A percentile compares a stretch with the other conserved stretches of the same genome.
phyloP scores from a whole-genome alignment of 139 green algal genomes.

The Edaphochlamys debaryana region DNA sequence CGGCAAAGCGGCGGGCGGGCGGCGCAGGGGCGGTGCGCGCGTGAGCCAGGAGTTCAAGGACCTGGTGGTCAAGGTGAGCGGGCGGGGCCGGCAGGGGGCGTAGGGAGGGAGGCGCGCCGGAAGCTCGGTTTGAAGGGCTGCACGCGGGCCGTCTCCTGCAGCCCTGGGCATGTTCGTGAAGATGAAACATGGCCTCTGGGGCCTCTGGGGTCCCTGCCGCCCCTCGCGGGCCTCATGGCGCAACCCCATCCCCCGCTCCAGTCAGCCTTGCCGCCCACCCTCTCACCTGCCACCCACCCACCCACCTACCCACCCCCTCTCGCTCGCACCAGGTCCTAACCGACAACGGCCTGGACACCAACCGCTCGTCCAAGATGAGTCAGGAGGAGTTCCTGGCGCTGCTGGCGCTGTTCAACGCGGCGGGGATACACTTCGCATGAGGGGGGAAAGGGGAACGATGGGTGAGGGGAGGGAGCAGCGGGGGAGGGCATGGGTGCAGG shows the following conservation, averaged over 20 bases:
- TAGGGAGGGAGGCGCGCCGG: no score
- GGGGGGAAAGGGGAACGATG: no score
- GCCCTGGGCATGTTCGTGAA: no score
- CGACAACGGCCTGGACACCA: constrained; percentile 74
- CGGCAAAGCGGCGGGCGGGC: neutral
- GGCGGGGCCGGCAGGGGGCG: neutral
- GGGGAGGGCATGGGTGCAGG: no score
- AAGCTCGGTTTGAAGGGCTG: no score
- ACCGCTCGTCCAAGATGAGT: constrained; percentile 89
- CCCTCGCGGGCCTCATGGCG: no score
- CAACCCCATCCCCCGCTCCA: neutral
- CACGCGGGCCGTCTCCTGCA: no score
- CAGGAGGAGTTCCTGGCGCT: constrained; percentile 96
- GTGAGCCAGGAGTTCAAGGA: constrained; percentile 84
- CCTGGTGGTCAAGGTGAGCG: constrained; percentile 59
- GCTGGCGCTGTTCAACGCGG: constrained; percentile 92
- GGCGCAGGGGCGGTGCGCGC: constrained; percentile 4
- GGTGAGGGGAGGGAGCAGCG: no score
- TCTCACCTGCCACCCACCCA: no score
- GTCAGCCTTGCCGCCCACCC: neutral
- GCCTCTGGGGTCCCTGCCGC: no score
- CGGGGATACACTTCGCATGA: constrained; percentile 94
- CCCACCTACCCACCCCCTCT: no score
- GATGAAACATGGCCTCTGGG: no score
- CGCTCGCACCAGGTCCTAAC: constrained; percentile 66